phyloP scores from a whole-genome alignment of 345 rosid species.

The Lumnitzera littorea region DNA sequence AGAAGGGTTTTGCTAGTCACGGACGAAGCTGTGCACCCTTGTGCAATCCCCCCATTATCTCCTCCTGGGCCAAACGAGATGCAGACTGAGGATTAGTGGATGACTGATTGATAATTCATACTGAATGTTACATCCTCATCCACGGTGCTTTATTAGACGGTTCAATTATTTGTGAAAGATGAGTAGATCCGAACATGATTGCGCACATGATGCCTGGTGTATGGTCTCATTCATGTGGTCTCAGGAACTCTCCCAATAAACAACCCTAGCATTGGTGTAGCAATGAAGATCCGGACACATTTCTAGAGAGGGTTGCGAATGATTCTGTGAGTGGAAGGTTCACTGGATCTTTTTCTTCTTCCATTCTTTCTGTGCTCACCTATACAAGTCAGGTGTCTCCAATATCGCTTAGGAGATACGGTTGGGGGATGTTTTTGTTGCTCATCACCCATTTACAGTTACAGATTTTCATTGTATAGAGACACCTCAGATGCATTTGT shows the following conservation, averaged over 20 bases:
- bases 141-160: not conserved
- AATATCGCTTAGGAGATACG: no score
- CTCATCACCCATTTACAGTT: no score
- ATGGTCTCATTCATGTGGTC: conserved; percentile 13
- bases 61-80: conserved; percentile 39
- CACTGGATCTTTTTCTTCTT: no score
- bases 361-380: no score
- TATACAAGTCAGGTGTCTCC: no score
- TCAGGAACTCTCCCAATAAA: conserved; percentile 38
- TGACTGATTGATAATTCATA: conserved; percentile 8
- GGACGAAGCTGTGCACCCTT: conserved; percentile 9
- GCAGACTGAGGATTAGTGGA: conserved; percentile 8
- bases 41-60: conserved; percentile 57
- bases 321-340: no score
- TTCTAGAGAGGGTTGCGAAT: no score
- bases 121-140: not conserved
- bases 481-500: no score
- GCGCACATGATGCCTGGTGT: not conserved
- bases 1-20: conserved; percentile 42
- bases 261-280: conserved; percentile 39
- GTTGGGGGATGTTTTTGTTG: no score
- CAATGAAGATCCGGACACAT: no score
- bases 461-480: no score
- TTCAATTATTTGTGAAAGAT: not conserved
- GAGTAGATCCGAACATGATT: not conserved